Evolutionary conservation across 1,284 basidiomycete species (phyloP).

Genomic region (Cutaneotrichosporon mucoides): DNA sequence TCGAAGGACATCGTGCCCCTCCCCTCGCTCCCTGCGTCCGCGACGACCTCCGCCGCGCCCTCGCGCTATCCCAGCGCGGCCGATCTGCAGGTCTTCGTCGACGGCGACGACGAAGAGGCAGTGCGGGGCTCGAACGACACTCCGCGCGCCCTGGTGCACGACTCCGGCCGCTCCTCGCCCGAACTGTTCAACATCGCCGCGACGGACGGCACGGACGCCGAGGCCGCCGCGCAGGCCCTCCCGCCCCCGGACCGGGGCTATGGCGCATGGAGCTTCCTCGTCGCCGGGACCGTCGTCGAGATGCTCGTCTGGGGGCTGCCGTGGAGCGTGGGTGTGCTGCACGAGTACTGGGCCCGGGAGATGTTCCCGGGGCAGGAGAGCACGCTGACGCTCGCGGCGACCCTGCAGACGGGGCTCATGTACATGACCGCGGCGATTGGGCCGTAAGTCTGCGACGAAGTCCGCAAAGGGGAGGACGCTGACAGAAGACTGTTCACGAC

Average conservation of each 20-base stretch:
- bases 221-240: conserved; percentile 19
- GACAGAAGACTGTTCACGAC: conserved; percentile 29
- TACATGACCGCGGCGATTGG: conserved; percentile 41
- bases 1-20: neutral
- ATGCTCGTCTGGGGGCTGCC: conserved; percentile 45
- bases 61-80: neutral
- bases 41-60: neutral
- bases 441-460: conserved; percentile 28
- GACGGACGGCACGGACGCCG: neutral
- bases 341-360: conserved; percentile 37
- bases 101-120: neutral
- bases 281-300: conserved; percentile 41
- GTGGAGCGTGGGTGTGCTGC: conserved; percentile 43
- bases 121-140: neutral
- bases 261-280: conserved; percentile 44
- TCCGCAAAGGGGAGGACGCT: neutral
- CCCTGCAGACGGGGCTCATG: conserved; percentile 43
- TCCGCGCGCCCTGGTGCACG: no score
- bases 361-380: conserved; percentile 33
- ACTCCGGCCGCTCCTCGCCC: neutral
- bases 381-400: conserved; percentile 43
- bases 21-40: conserved; percentile 1
- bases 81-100: neutral
- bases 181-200: conserved; percentile 2
- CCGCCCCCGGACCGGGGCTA: conserved; percentile 41